Percentiles rank a stretch among this genome's conserved stretches.
These are phyloP conservation scores for Plectranthus barbatus DNA, from an alignment of 257 asterid genomes.

Conservation along the genomic window DNA sequence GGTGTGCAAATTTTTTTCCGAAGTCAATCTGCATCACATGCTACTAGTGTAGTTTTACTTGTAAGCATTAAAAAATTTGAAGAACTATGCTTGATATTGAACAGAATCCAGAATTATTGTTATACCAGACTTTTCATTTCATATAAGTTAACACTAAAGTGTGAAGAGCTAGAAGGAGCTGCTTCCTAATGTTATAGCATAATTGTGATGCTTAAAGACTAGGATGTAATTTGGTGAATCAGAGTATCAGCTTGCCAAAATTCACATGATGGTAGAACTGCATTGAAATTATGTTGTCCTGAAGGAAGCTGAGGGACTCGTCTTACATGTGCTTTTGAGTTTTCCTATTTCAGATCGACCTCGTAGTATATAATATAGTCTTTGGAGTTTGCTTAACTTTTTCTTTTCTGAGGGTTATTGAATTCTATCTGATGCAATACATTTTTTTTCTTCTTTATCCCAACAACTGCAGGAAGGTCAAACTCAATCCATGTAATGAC, in stretches of 20 bases:
- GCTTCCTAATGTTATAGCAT: neutral
- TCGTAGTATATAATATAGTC: neutral
- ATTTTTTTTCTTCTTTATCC: neutral
- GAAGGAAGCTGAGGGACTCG: neutral
- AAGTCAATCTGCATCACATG: too few species aligned
- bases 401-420: neutral
- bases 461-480: constrained; percentile 54
- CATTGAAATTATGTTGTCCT: neutral
- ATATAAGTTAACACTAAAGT: neutral
- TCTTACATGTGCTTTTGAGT: neutral
- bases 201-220: neutral
- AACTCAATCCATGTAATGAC: constrained; percentile 79
- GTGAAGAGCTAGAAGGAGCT: neutral
- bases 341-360: neutral
- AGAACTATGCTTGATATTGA: neutral
- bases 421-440: neutral
- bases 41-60: too few species aligned
- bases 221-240: neutral
- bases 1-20: too few species aligned
- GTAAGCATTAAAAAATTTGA: too few species aligned
- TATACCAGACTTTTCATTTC: neutral
- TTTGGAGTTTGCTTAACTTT: neutral
- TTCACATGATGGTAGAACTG: neutral
- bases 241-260: neutral
- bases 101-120: neutral